Conservation (phyloP, 75 land plant species). For the Cunninghamia lanceolata region DNA sequence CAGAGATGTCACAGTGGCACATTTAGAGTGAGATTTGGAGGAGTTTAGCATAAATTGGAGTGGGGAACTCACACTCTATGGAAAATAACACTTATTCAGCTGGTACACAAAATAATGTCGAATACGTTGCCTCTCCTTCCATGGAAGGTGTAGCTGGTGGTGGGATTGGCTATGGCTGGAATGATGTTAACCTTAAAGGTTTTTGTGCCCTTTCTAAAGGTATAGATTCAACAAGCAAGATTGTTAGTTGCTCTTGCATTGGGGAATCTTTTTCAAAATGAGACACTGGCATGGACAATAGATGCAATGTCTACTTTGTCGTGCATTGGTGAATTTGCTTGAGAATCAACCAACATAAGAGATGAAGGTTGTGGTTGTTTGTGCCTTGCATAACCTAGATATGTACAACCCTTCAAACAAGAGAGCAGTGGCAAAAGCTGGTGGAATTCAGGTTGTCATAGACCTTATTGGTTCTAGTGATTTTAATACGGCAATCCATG, state of each 20-base stretch:
- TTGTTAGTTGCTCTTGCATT: conserved; percentile 84
- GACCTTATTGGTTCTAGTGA: conserved; percentile 81
- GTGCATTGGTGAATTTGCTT: conserved; percentile 92
- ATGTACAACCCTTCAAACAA: conserved; percentile 93
- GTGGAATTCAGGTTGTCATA: conserved; percentile 92
- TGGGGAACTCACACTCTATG: not conserved
- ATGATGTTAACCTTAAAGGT: conserved; percentile 27
- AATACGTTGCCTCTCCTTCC: conserved; percentile 46
- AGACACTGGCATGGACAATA: conserved; percentile 71
- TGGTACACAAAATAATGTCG: conserved; percentile 3
- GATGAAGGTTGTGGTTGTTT: conserved; percentile 95
- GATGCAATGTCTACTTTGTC: conserved; percentile 95
- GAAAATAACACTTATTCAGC: not conserved
- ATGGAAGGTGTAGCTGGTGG: conserved; percentile 97
- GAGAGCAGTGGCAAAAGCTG: conserved; percentile 98
- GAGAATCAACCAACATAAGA: conserved; percentile 98
- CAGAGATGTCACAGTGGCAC: no score
- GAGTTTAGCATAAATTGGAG: not conserved
- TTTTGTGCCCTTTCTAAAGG: conserved; percentile 21
- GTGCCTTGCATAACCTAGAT: conserved; percentile 95
- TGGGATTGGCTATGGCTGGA: conserved; percentile 98
- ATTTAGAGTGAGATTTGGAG: not conserved
- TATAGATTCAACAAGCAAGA: conserved; percentile 83
- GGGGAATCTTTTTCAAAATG: conserved; percentile 96
- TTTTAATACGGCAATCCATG: conserved; percentile 86